Evolutionary conservation across 2,329 filamentous ascomycete genomes (phyloP).

Genomic region (Alternaria ethzedia): DNA sequence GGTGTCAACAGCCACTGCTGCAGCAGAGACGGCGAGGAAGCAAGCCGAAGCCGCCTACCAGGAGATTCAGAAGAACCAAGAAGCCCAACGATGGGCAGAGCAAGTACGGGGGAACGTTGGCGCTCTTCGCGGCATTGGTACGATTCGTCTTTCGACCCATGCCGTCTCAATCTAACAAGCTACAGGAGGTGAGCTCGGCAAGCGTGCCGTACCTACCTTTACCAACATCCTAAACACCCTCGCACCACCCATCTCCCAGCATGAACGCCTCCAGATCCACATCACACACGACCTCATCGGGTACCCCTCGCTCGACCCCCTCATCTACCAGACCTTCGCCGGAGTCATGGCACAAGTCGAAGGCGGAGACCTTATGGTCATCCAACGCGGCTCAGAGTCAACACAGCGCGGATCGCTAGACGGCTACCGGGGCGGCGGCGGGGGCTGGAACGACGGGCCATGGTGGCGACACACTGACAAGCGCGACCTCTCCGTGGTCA

Average conservation of each 20-base stretch:
- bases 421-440: slow-evolving; percentile 62
- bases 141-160: neutral
- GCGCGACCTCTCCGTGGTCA: slow-evolving; percentile 79
- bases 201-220: slow-evolving; percentile 88
- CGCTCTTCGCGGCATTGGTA: slow-evolving; percentile 77
- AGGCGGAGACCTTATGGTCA: slow-evolving; percentile 90
- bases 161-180: slow-evolving; percentile 17
- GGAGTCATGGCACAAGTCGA: slow-evolving; percentile 99
- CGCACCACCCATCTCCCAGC: slow-evolving; percentile 93
- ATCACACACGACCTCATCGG: slow-evolving; percentile 94
- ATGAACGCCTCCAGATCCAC: slow-evolving; percentile 96
- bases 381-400: slow-evolving; percentile 90
- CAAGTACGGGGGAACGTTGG: slow-evolving; percentile 91
- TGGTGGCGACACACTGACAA: slow-evolving; percentile 85
- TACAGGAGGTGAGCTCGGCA: slow-evolving; percentile 73
- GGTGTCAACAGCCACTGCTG: slow-evolving; percentile 79
- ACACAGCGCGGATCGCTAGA: slow-evolving; percentile 70
- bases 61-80: slow-evolving; percentile 94
- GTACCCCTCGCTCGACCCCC: slow-evolving; percentile 91
- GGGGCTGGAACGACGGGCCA: slow-evolving; percentile 89
- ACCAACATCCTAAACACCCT: slow-evolving; percentile 94
- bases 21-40: slow-evolving; percentile 83
- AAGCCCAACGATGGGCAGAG: slow-evolving; percentile 94
- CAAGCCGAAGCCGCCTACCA: slow-evolving; percentile 92
- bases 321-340: slow-evolving; percentile 90